Percentiles rank a stretch among this genome's conserved stretches.
phyloP scores from a whole-genome alignment of 164 flowering plant genomes.

The grape (Vitis vinifera) region ASM3070453v1 NC_081815.1:3342501-3343000 shows the following conservation, averaged over 20 bases:
- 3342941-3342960: slow-evolving; percentile 56
- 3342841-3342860: too few relatives aligned
- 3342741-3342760: slow-evolving; percentile 63
- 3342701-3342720: slow-evolving; percentile 76
- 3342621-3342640: slow-evolving; percentile 75
- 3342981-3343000: slow-evolving; percentile 71
- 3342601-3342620: slow-evolving; percentile 63
- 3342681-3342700: slow-evolving; percentile 72
- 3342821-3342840: not conserved
- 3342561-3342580: slow-evolving; percentile 63
- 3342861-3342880: not conserved
- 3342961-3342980: slow-evolving; percentile 31
- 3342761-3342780: slow-evolving; percentile 82
- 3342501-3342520: slow-evolving; percentile 63
- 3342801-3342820: slow-evolving; percentile 77
- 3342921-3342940: slow-evolving; percentile 89
- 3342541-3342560: slow-evolving; percentile 74
- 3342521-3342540: slow-evolving; percentile 69
- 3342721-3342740: slow-evolving; percentile 75
- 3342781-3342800: slow-evolving; percentile 73
- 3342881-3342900: not conserved
- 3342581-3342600: slow-evolving; percentile 41
- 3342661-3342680: slow-evolving; percentile 70
- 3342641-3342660: slow-evolving; percentile 79
- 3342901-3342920: slow-evolving; percentile 66